phyloP scores from a whole-genome alignment of 805 yeast species.

The Vanderwaltozyma polyspora region DNA sequence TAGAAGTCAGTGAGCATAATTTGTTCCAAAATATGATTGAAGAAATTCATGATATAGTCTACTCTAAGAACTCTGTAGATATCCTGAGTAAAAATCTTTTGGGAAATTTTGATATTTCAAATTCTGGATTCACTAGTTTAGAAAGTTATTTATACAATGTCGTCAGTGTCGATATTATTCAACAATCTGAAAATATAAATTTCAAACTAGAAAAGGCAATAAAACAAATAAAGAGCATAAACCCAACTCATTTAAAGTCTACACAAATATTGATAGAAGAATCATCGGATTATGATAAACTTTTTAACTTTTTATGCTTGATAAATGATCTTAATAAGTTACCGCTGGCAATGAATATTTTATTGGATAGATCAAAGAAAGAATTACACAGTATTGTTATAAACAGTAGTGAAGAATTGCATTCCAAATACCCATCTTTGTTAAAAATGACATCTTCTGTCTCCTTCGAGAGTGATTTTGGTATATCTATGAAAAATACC shows the following conservation, averaged over 20 bases:
- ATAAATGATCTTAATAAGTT: slow-evolving; percentile 51
- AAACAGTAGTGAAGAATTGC: slow-evolving; percentile 53
- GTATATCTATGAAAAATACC: slow-evolving; percentile 34
- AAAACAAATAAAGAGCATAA: neutral
- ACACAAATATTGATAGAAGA: slow-evolving; percentile 12
- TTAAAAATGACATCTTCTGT: slow-evolving; percentile 22
- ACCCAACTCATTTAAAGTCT: neutral
- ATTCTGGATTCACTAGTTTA: slow-evolving; percentile 30
- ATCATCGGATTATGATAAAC: slow-evolving; percentile 26
- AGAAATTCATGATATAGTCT: slow-evolving; percentile 62
- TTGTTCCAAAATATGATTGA: slow-evolving; percentile 66
- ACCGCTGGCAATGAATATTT: slow-evolving; percentile 42
- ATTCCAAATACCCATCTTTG: slow-evolving; percentile 40
- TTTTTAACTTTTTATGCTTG: slow-evolving; percentile 41
- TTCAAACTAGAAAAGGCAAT: slow-evolving; percentile 27
- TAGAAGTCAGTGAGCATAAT: slow-evolving; percentile 45
- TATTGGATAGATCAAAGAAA: slow-evolving; percentile 42
- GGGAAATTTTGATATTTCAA: slow-evolving; percentile 12
- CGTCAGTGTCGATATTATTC: slow-evolving; percentile 46
- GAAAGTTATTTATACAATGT: slow-evolving; percentile 46
- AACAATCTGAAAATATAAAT: slow-evolving; percentile 34
- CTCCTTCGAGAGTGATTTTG: slow-evolving; percentile 20
- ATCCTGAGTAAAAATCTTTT: slow-evolving; percentile 14
- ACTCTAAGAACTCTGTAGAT: slow-evolving; percentile 32
- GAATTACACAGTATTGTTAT: slow-evolving; percentile 58